phyloP scores from a whole-genome alignment of 2,329 filamentous ascomycete genomes.

The Pleomassaria siparia region DNA sequence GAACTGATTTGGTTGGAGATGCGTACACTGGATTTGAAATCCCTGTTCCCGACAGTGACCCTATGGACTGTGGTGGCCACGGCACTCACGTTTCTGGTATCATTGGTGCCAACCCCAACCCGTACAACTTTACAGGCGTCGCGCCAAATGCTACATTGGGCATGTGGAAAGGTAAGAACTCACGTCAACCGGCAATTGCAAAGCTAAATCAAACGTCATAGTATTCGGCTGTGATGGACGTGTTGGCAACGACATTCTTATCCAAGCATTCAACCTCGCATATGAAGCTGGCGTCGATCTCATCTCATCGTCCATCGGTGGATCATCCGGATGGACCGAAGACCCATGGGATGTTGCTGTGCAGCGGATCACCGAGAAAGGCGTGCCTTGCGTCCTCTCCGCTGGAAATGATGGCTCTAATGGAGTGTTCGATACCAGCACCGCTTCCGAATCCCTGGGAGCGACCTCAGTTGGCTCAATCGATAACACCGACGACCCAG shows the following conservation, averaged over 20 bases:
- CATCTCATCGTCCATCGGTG: conserved; percentile 42
- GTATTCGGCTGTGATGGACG: conserved; percentile 59
- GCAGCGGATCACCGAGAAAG: conserved; percentile 43
- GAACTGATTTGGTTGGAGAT: conserved; percentile 62
- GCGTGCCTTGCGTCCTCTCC: conserved; percentile 1
- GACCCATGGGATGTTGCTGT: conserved; percentile 46
- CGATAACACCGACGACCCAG: conserved; percentile 39
- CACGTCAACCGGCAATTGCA: no score
- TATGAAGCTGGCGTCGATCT: conserved; percentile 53
- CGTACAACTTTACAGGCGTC: conserved; percentile 19
- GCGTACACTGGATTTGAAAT: conserved; percentile 39
- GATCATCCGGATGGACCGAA: conserved; percentile 36
- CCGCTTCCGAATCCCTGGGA: not conserved
- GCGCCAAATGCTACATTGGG: conserved; percentile 53
- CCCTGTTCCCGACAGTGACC: conserved; percentile 53
- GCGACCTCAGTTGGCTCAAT: conserved; percentile 40
- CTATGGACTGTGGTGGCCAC: conserved; percentile 59
- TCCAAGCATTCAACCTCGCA: conserved; percentile 61
- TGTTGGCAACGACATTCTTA: conserved; percentile 59
- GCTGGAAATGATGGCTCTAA: not conserved
- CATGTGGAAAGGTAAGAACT: conserved; percentile 57
- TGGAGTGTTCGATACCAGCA: not conserved
- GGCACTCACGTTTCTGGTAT: conserved; percentile 60
- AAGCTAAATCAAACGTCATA: no score
- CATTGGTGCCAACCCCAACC: conserved; percentile 59